Evolutionary conservation across 225 moss, liverwort and hornwort species (phyloP).

Genomic region (Thuidium tamariscinum): DNA sequence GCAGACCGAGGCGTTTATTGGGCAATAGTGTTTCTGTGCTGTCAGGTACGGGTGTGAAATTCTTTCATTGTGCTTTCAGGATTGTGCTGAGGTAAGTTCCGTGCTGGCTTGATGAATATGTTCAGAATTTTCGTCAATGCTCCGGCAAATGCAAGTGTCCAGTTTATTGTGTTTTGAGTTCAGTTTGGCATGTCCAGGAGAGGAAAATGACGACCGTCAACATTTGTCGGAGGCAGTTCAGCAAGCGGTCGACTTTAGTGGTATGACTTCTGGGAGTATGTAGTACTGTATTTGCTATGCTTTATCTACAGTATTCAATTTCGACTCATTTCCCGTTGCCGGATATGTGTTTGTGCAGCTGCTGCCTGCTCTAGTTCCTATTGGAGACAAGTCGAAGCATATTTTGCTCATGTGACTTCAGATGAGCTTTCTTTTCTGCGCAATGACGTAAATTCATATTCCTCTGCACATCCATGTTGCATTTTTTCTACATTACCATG

Average conservation of each 20-base stretch:
- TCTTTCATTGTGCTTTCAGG: not conserved
- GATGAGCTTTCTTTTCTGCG: conserved; percentile 9
- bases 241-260: conserved; percentile 57
- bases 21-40: conserved; percentile 48
- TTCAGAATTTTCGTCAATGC: not conserved
- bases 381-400: conserved; percentile 5
- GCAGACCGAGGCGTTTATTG: conserved; percentile 59
- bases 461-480: not conserved
- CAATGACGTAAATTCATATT: not conserved
- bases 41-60: conserved; percentile 44
- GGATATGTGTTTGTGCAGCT: not conserved
- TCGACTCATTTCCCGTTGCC: not conserved
- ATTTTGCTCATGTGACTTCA: not conserved
- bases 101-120: not conserved
- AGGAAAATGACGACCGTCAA: conserved; percentile 72
- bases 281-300: not conserved
- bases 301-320: not conserved
- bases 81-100: not conserved
- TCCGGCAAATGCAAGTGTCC: not conserved
- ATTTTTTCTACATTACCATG: not conserved
- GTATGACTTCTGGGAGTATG: conserved; percentile 20
- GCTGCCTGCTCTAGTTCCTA: conserved; percentile 2
- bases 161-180: not conserved
- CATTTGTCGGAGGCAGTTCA: conserved; percentile 57
- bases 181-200: conserved; percentile 33